Evolutionary conservation across 2,329 filamentous ascomycete genomes (phyloP).

Genomic region (Gnomoniopsis smithogilvyi): DNA sequence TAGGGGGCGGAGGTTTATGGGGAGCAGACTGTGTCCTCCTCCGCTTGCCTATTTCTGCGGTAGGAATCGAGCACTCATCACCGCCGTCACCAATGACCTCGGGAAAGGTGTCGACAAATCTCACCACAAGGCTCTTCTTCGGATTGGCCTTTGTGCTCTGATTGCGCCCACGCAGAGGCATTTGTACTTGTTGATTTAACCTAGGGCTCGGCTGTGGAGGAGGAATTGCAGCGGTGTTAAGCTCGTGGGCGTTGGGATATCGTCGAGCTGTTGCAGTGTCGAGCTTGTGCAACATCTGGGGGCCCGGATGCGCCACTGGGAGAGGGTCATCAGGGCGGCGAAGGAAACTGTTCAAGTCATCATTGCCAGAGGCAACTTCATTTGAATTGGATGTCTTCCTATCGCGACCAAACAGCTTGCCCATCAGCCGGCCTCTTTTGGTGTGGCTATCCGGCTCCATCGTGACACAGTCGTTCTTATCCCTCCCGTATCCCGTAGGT

Average conservation of each 20-base stretch:
- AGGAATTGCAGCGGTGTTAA: slow-evolving; percentile 32
- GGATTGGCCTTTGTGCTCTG: slow-evolving; percentile 41
- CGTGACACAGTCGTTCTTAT: not conserved
- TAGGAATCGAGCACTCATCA: slow-evolving; percentile 74
- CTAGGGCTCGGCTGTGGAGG: slow-evolving; percentile 9
- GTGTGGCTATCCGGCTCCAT: slow-evolving; percentile 17
- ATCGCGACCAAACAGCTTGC: slow-evolving; percentile 54
- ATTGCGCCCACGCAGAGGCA: slow-evolving; percentile 39
- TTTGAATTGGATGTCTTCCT: slow-evolving; percentile 34
- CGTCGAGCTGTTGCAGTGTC: slow-evolving; percentile 54
- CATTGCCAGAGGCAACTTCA: slow-evolving; percentile 38
- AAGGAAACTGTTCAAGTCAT: slow-evolving; percentile 58
- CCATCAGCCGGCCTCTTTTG: slow-evolving; percentile 57
- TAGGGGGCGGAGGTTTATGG: slow-evolving; percentile 29
- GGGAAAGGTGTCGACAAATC: slow-evolving; percentile 69
- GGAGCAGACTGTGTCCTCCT: slow-evolving; percentile 40
- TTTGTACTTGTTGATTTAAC: slow-evolving; percentile 36
- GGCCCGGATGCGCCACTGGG: slow-evolving; percentile 49
- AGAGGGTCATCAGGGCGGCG: slow-evolving; percentile 49
- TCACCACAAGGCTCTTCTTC: slow-evolving; percentile 69
- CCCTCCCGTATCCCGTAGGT: not conserved
- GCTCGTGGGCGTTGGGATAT: slow-evolving; percentile 51
- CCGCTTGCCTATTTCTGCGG: slow-evolving; percentile 65
- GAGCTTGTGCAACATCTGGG: slow-evolving; percentile 47
- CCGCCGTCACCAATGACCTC: slow-evolving; percentile 89